Evolutionary conservation across 176 grass and related monocot species (phyloP).

Genomic region (Thalia dealbata): DNA sequence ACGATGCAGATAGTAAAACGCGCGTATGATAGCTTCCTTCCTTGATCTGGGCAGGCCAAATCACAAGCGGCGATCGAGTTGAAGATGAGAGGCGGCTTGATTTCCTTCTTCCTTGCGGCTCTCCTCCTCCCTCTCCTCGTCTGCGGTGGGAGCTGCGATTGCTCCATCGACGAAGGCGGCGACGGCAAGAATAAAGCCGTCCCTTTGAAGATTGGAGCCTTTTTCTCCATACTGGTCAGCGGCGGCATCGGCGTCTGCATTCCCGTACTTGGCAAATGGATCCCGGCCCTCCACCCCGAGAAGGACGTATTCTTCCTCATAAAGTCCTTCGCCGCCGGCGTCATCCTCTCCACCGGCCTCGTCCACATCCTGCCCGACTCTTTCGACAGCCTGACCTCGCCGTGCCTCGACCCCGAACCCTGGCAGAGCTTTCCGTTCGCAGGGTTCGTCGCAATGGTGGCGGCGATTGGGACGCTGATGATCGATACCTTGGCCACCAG

Average conservation of each 20-base stretch:
- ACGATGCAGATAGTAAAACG: too few relatives aligned
- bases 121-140: not conserved
- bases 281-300: not conserved
- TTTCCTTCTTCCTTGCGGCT: not conserved
- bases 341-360: conserved; percentile 9
- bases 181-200: not conserved
- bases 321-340: conserved; percentile 6
- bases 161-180: not conserved
- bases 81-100: not conserved
- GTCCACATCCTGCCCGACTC: conserved; percentile 13
- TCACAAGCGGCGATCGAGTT: not conserved
- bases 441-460: not conserved
- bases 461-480: conserved; percentile 32
- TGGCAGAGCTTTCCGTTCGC: conserved; percentile 8
- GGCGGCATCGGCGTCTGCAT: conserved; percentile 8
- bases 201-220: not conserved
- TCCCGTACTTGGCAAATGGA: not conserved
- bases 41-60: too few relatives aligned
- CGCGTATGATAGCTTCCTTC: too few relatives aligned
- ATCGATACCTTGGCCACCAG: conserved; percentile 61
- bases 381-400: not conserved
- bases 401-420: not conserved
- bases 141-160: not conserved
- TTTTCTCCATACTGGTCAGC: conserved; percentile 1
- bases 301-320: not conserved